Evolutionary conservation across 352 stramenopile species (phyloP).

Genomic region (Phytophthora pseudosyringae): DNA sequence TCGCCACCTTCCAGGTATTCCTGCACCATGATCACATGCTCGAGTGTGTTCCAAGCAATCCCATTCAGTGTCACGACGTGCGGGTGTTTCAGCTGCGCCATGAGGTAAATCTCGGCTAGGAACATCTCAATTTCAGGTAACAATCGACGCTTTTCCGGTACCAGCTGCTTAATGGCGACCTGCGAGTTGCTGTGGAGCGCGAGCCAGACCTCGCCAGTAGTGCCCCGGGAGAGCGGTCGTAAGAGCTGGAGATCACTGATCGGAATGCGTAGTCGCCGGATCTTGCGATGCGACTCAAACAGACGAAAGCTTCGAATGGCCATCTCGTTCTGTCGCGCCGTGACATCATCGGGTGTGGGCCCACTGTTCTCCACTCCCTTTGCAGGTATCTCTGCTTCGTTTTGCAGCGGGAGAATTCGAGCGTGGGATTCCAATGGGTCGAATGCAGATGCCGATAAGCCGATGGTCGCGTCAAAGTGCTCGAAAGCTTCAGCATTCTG

Average conservation of each 20-base stretch:
- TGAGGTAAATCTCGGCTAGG: conserved; percentile 77
- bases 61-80: conserved; percentile 68
- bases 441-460: conserved; percentile 62
- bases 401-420: conserved; percentile 39
- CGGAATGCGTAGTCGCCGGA: conserved; percentile 55
- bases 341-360: conserved; percentile 20
- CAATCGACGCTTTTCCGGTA: conserved; percentile 53
- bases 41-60: conserved; percentile 77
- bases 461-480: conserved; percentile 67
- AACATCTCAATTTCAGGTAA: conserved; percentile 78
- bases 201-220: conserved; percentile 77
- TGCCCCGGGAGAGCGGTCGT: conserved; percentile 53
- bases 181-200: conserved; percentile 52
- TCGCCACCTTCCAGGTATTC: conserved; percentile 80
- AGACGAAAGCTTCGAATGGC: conserved; percentile 65
- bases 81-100: conserved; percentile 70
- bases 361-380: not conserved
- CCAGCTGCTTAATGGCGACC: conserved; percentile 76
- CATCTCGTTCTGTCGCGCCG: conserved; percentile 53
- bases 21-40: conserved; percentile 76
- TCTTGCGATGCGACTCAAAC: conserved; percentile 71
- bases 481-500: conserved; percentile 58
- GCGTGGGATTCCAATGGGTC: conserved; percentile 43
- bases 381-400: conserved; percentile 7
- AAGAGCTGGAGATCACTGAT: conserved; percentile 65